Evolutionary conservation across 306 rosid genomes (phyloP).

Genomic region (Dalbergia cultrata): DNA sequence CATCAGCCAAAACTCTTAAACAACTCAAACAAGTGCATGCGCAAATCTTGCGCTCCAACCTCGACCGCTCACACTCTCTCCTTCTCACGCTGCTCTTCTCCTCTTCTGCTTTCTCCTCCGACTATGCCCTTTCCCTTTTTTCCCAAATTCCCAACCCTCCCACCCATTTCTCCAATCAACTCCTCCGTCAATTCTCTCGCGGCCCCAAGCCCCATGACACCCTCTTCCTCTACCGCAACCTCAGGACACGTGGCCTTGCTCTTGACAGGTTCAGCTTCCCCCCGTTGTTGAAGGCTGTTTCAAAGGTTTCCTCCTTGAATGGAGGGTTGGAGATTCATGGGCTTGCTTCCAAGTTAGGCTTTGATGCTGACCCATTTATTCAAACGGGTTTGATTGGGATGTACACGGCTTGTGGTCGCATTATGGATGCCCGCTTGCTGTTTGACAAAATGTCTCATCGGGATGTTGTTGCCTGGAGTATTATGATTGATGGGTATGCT

Average conservation of each 20-base stretch:
- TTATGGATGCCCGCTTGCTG: conserved; percentile 73
- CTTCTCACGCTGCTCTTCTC: conserved; percentile 60
- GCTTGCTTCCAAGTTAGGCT: conserved; percentile 68
- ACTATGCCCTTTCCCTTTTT: conserved; percentile 78
- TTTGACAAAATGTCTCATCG: conserved; percentile 82
- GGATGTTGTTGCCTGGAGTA: conserved; percentile 84
- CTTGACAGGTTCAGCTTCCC: conserved; percentile 82
- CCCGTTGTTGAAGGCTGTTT: conserved; percentile 70
- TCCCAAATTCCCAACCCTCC: conserved; percentile 57
- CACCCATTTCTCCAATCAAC: conserved; percentile 66
- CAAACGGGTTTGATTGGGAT: conserved; percentile 72
- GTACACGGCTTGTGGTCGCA: conserved; percentile 71
- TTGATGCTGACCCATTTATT: conserved; percentile 73
- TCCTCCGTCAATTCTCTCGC: conserved; percentile 74
- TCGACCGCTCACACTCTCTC: conserved; percentile 50
- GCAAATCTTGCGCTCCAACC: conserved; percentile 64
- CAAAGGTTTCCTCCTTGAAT: conserved; percentile 56
- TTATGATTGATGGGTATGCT: conserved; percentile 81
- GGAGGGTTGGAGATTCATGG: conserved; percentile 85
- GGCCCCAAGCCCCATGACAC: conserved; percentile 57
- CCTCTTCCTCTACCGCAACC: conserved; percentile 62
- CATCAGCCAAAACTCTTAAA: conserved; percentile 54
- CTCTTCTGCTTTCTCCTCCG: conserved; percentile 58
- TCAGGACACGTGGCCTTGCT: conserved; percentile 57
- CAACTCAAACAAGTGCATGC: conserved; percentile 80